Evolutionary conservation across 495 filamentous ascomycete genomes (phyloP).

Genomic region (Penicillium argentinense): DNA sequence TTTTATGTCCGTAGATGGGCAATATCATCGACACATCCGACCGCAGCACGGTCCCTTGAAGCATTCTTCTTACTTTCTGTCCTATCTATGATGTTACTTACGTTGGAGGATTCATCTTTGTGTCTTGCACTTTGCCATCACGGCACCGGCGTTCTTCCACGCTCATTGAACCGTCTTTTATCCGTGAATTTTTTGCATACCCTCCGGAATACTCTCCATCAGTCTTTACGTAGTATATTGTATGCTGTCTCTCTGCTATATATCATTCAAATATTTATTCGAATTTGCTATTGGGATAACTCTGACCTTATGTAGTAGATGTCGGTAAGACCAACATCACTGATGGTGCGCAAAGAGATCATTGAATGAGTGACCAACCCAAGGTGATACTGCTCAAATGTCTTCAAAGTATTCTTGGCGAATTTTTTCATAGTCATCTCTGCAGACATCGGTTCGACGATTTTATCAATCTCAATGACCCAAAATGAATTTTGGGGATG

Average conservation of each 20-base stretch:
- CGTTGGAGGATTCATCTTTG: conserved; percentile 18
- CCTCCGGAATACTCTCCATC: not conserved
- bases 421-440: too few relatives aligned
- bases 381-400: too few relatives aligned
- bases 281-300: too few relatives aligned
- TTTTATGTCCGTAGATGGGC: conserved; percentile 25
- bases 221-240: not conserved
- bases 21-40: conserved; percentile 6
- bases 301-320: too few relatives aligned
- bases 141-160: conserved; percentile 22
- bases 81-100: conserved; percentile 16
- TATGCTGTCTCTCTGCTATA: too few relatives aligned
- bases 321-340: too few relatives aligned
- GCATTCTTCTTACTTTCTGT: conserved; percentile 6
- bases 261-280: conserved; percentile 13
- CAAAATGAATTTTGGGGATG: conserved; percentile 37
- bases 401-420: too few relatives aligned
- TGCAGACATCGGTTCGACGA: conserved; percentile 44
- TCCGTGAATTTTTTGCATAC: conserved; percentile 5
- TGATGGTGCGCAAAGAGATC: too few relatives aligned
- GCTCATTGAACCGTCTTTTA: conserved; percentile 14
- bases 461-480: conserved; percentile 47
- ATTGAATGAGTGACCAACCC: too few relatives aligned
- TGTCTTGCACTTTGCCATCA: conserved; percentile 22
- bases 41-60: conserved; percentile 8